These are phyloP conservation scores for Dactylellina cionopaga DNA, from an alignment of 2,329 filamentous ascomycete genomes.

Conservation along the genomic window DNA sequence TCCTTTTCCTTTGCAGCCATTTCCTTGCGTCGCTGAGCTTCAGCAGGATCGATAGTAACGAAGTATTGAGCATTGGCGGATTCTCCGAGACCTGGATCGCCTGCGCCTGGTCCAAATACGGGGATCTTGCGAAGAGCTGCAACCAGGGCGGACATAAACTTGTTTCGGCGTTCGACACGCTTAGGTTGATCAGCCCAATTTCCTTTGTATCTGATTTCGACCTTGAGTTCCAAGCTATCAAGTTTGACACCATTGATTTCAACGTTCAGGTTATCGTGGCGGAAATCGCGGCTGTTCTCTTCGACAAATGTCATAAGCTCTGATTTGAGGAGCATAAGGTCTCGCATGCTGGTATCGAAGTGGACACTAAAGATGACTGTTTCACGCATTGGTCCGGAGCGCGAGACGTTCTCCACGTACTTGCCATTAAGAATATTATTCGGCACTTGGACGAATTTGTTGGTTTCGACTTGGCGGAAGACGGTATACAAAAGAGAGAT, in stretches of 20 bases:
- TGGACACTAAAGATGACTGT: conserved; percentile 80
- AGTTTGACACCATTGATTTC: conserved; percentile 82
- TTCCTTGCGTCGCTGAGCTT: conserved; percentile 72
- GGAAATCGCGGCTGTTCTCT: conserved; percentile 91
- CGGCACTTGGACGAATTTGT: conserved; percentile 82
- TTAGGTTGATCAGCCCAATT: conserved; percentile 71
- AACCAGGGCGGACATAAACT: conserved; percentile 95
- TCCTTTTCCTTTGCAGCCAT: conserved; percentile 71
- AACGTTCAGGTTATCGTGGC: conserved; percentile 77
- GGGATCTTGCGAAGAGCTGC: conserved; percentile 86
- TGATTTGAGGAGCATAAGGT: conserved; percentile 70
- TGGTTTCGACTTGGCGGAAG: conserved; percentile 83
- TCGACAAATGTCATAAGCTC: conserved; percentile 90
- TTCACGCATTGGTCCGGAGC: conserved; percentile 91
- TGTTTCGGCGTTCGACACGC: conserved; percentile 70
- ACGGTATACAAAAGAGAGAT: conserved; percentile 94
- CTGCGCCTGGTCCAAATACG: conserved; percentile 82
- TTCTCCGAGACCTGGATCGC: conserved; percentile 66
- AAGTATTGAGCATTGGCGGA: conserved; percentile 80
- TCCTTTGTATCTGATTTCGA: conserved; percentile 68
- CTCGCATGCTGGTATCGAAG: conserved; percentile 74
- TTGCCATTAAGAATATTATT: conserved; percentile 90
- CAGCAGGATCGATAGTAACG: conserved; percentile 76
- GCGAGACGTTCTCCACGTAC: conserved; percentile 95
- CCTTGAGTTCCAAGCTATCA: conserved; percentile 83